Conservation (phyloP, 352 stramenopile genomes). For the Globisporangium sylvaticum region DNA sequence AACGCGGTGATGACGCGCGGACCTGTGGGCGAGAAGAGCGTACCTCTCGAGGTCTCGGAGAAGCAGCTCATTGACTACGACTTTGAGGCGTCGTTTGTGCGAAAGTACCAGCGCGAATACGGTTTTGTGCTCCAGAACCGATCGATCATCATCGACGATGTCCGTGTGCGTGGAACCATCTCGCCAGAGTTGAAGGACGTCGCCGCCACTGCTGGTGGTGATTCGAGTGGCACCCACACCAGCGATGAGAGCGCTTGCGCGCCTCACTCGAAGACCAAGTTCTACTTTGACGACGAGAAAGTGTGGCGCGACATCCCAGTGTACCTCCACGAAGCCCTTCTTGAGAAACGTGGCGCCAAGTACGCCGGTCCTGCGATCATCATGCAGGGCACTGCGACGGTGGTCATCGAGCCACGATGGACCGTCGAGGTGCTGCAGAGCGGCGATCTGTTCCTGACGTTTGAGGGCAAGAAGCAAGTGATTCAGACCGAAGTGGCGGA, state of each 20-base stretch:
- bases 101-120: slow-evolving; percentile 96
- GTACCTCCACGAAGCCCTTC: slow-evolving; percentile 91
- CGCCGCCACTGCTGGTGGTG: not conserved
- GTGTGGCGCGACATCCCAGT: slow-evolving; percentile 85
- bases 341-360: slow-evolving; percentile 60
- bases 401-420: slow-evolving; percentile 97
- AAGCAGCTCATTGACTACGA: slow-evolving; percentile 65
- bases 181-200: slow-evolving; percentile 64
- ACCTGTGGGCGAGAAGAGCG: slow-evolving; percentile 39
- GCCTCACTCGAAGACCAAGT: slow-evolving; percentile 59
- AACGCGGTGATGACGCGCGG: slow-evolving; percentile 95
- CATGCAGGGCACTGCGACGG: slow-evolving; percentile 97
- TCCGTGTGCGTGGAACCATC: slow-evolving; percentile 94
- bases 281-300: slow-evolving; percentile 84
- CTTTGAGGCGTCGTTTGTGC: slow-evolving; percentile 85
- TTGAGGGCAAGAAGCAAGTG: slow-evolving; percentile 29
- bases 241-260: slow-evolving; percentile 19
- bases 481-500: slow-evolving; percentile 24
- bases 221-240: not conserved
- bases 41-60: slow-evolving; percentile 23
- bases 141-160: slow-evolving; percentile 95
- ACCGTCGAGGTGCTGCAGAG: slow-evolving; percentile 89
- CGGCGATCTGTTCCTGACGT: slow-evolving; percentile 94
- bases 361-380: slow-evolving; percentile 94
- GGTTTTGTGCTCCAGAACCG: slow-evolving; percentile 95